Conservation (phyloP, 2,329 filamentous ascomycete species). For the Malbranchea zuffiana region DNA sequence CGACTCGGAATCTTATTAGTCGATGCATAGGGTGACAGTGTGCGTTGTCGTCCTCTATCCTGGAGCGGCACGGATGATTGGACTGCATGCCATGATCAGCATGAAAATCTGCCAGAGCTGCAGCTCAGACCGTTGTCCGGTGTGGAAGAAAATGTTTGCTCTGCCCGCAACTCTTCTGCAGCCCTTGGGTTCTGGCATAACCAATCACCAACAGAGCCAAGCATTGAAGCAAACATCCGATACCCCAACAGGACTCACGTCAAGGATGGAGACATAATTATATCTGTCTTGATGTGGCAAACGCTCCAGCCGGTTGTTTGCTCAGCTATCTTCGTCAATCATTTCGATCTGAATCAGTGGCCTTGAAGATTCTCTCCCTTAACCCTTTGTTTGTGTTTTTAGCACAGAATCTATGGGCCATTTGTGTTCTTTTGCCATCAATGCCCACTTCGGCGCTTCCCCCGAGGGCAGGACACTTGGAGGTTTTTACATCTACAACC, state of each 20-base stretch:
- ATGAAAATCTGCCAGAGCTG: no score
- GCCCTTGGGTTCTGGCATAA: neutral
- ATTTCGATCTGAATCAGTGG: conserved; percentile 1
- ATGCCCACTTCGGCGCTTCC: neutral
- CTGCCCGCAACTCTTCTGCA: conserved; percentile 3
- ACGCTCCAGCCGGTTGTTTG: conserved; percentile 9
- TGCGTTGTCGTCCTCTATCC: no score
- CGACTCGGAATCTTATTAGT: no score
- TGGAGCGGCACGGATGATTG: no score
- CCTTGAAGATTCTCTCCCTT: conserved; percentile 1
- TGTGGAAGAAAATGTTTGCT: no score
- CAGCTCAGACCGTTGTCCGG: no score
- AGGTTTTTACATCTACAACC: conserved; percentile 4
- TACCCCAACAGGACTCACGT: no score
- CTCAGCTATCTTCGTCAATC: conserved; percentile 7
- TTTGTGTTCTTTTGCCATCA: conserved; percentile 1
- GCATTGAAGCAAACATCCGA: conserved; percentile 10
- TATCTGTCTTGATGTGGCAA: conserved; percentile 5
- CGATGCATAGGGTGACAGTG: no score
- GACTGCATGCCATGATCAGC: no score
- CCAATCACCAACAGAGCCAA: conserved; percentile 7
- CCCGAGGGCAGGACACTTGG: conserved; percentile 2
- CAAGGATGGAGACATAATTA: conserved; percentile 1
- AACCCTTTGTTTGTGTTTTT: conserved; percentile 9
- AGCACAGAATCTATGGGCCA: neutral